Conservation (phyloP, 495 filamentous ascomycete species). For the Neurospora sp. region DNA sequence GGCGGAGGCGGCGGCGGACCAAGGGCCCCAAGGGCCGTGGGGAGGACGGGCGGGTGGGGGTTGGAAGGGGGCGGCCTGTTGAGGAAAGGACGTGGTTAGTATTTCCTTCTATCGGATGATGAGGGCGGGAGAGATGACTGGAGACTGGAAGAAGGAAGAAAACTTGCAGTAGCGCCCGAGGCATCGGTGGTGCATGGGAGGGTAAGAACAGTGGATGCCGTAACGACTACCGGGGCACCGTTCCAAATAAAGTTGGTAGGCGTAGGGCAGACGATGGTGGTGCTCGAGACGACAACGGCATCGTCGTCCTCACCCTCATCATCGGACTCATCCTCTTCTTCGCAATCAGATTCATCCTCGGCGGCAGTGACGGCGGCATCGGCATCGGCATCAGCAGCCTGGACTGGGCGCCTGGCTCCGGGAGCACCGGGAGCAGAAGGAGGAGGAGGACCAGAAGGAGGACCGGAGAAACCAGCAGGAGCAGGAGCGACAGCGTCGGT, state of each 20-base stretch:
- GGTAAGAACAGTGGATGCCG: not conserved
- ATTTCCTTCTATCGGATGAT: not conserved
- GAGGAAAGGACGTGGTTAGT: not conserved
- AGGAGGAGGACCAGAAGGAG: not conserved
- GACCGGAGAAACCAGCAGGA: not conserved
- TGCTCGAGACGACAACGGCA: not conserved
- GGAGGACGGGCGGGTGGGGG: not conserved
- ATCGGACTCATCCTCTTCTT: not conserved
- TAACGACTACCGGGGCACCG: not conserved
- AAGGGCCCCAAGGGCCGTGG: too few relatives aligned
- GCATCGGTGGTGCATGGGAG: not conserved
- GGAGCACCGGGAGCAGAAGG: not conserved
- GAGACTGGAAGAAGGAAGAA: not conserved
- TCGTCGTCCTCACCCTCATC: not conserved
- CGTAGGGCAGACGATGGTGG: not conserved
- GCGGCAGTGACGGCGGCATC: not conserved
- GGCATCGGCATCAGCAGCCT: not conserved
- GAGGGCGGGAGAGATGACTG: not conserved
- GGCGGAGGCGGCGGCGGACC: too few relatives aligned
- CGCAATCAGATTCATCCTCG: not conserved
- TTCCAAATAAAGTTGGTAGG: not conserved
- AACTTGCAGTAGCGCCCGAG: not conserved
- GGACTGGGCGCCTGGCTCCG: not conserved
- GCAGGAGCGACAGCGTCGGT: not conserved
- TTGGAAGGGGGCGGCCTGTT: not conserved